Evolutionary conservation across 1,284 basidiomycete genomes (phyloP).

Genomic region (Ganoderma leucocontextum): DNA sequence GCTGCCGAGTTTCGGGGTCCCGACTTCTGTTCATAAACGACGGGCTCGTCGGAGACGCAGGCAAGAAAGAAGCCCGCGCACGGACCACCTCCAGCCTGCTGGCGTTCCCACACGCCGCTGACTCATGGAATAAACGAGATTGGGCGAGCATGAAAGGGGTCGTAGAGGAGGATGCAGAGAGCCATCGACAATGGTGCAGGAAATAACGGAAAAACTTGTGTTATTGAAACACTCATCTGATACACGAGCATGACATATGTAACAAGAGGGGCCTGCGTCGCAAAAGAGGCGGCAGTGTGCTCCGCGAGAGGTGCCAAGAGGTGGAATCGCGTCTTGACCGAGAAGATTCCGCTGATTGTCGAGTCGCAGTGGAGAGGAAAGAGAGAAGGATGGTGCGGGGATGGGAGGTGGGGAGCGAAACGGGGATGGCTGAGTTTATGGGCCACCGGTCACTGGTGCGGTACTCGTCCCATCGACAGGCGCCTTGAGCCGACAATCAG

Average conservation of each 20-base stretch:
- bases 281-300: neutral
- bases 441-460: constrained; percentile 9
- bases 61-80: constrained; percentile 4
- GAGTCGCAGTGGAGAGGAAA: neutral
- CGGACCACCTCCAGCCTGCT: constrained; percentile 6
- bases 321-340: neutral
- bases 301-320: neutral
- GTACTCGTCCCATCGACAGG: constrained; percentile 2
- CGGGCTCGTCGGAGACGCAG: neutral
- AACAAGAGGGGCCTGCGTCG: neutral
- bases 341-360: neutral
- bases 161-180: neutral
- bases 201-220: neutral
- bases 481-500: neutral
- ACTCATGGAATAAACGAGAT: neutral
- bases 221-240: neutral
- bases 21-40: neutral
- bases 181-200: neutral
- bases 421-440: neutral
- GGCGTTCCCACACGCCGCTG: constrained; percentile 6
- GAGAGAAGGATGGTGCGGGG: neutral
- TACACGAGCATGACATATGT: neutral
- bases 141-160: neutral
- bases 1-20: constrained; percentile 6
- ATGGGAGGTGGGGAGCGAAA: neutral